A percentile compares a stretch with the other conserved stretches of the same genome.
phyloP scores from a whole-genome alignment of 2,329 filamentous ascomycete genomes.

The Verticillium dahliae region DNA sequence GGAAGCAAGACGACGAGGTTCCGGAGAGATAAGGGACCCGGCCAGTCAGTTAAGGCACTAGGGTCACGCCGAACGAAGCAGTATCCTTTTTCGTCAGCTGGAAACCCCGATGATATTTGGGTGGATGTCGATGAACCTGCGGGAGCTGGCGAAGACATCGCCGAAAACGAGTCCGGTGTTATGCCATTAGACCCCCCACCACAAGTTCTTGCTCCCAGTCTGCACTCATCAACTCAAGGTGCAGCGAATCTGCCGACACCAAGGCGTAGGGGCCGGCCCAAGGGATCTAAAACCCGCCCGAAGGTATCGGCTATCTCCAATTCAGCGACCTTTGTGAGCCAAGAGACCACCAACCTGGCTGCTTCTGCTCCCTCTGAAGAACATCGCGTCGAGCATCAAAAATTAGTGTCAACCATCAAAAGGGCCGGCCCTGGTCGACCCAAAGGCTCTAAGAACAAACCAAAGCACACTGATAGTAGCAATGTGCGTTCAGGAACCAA shows the following conservation, averaged over 20 bases:
- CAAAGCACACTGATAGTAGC: not conserved
- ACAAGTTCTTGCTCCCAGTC: not conserved
- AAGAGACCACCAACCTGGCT: not conserved
- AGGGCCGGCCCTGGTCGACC: constrained; percentile 25
- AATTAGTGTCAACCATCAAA: not conserved
- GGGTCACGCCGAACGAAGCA: constrained; percentile 42
- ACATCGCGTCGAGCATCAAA: not conserved
- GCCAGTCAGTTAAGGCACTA: constrained; percentile 19
- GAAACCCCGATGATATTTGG: not conserved
- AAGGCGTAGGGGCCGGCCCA: constrained; percentile 35
- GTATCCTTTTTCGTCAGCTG: constrained; percentile 11
- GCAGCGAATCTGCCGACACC: not conserved
- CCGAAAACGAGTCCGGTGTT: constrained; percentile 39
- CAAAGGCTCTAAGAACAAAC: constrained; percentile 30
- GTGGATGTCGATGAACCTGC: not conserved
- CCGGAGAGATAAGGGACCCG: constrained; percentile 1
- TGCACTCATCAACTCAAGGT: not conserved
- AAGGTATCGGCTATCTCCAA: constrained; percentile 20
- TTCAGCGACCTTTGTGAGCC: not conserved
- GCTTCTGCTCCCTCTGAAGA: not conserved
- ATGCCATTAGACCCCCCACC: not conserved
- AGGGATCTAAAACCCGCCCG: constrained; percentile 44
- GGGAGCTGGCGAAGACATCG: not conserved
- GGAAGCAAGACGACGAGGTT: not conserved
- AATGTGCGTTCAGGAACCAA: not conserved